phyloP scores from a whole-genome alignment of 2,329 filamentous ascomycete species.

The Exophiala oligosperma region DNA sequence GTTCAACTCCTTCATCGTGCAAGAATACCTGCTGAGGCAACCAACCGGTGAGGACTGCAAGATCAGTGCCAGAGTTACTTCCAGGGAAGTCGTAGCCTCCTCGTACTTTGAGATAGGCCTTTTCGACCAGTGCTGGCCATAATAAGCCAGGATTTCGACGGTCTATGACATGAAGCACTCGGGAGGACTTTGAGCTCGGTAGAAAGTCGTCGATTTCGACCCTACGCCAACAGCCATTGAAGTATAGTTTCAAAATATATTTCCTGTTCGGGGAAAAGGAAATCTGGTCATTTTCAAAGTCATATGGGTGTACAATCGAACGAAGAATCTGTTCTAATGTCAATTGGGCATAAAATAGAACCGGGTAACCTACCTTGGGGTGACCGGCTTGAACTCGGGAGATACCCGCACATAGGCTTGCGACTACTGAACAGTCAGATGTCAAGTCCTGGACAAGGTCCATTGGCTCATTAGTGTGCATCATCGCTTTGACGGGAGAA shows the following conservation, averaged over 20 bases:
- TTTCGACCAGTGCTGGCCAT: constrained; percentile 92
- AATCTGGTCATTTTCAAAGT: constrained; percentile 59
- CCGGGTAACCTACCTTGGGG: constrained; percentile 56
- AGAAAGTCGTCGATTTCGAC: constrained; percentile 88
- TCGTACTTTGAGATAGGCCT: constrained; percentile 92
- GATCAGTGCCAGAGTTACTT: constrained; percentile 92
- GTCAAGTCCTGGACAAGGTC: constrained; percentile 95
- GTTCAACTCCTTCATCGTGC: constrained; percentile 78
- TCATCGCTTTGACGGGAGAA: constrained; percentile 46
- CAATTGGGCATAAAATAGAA: constrained; percentile 11
- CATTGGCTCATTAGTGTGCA: constrained; percentile 57
- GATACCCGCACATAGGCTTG: constrained; percentile 82
- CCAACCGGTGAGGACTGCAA: constrained; percentile 93
- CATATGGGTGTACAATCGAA: constrained; percentile 73
- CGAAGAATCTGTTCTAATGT: constrained; percentile 60
- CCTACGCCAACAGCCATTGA: constrained; percentile 88
- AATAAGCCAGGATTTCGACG: constrained; percentile 76
- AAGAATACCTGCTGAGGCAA: constrained; percentile 94
- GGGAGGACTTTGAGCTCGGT: constrained; percentile 71
- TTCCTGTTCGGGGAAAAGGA: constrained; percentile 75
- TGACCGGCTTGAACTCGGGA: constrained; percentile 69
- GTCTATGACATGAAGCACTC: constrained; percentile 84
- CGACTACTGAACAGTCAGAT: constrained; percentile 95
- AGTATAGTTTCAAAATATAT: constrained; percentile 89
- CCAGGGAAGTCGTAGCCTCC: constrained; percentile 97